These are phyloP conservation scores for Crithidia expoeki DNA, from an alignment of 208 protist species.

Conservation along the genomic window DNA sequence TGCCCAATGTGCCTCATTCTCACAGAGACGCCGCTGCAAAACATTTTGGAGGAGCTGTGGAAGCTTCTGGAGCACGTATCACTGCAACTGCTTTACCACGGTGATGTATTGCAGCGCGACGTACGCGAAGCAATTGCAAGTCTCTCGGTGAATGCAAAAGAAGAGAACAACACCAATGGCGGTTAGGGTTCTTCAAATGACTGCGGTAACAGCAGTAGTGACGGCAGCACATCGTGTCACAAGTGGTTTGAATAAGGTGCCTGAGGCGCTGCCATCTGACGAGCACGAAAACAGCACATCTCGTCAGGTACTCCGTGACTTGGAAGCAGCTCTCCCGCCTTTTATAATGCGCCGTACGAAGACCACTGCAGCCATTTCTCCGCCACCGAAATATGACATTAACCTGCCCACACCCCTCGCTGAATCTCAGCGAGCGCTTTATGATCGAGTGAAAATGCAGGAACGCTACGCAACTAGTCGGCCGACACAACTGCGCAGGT, in stretches of 20 bases:
- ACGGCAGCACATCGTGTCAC: no score
- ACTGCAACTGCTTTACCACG: conserved; percentile 90
- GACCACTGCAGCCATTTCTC: conserved; percentile 38
- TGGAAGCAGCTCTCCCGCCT: conserved; percentile 40
- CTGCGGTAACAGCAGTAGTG: not conserved
- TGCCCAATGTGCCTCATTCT: conserved; percentile 94
- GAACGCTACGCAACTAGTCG: conserved; percentile 31
- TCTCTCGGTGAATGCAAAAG: not conserved
- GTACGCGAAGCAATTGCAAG: conserved; percentile 60
- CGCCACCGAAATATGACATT: conserved; percentile 62
- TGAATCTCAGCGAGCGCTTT: conserved; percentile 83
- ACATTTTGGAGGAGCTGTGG: conserved; percentile 98
- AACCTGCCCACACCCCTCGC: conserved; percentile 87
- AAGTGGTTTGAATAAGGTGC: no score
- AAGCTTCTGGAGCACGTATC: conserved; percentile 98
- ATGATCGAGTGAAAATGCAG: conserved; percentile 54
- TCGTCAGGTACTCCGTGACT: conserved; percentile 16
- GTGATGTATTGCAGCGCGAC: conserved; percentile 22
- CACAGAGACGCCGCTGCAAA: conserved; percentile 97
- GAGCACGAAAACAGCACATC: no score
- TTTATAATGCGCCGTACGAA: conserved; percentile 68
- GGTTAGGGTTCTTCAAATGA: not conserved
- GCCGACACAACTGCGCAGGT: conserved; percentile 56
- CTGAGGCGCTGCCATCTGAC: no score
- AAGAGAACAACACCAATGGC: conserved; percentile 25